Evolutionary conservation across 75 land plant species (phyloP).

Genomic region (Selaginella moellendorffii): DNA sequence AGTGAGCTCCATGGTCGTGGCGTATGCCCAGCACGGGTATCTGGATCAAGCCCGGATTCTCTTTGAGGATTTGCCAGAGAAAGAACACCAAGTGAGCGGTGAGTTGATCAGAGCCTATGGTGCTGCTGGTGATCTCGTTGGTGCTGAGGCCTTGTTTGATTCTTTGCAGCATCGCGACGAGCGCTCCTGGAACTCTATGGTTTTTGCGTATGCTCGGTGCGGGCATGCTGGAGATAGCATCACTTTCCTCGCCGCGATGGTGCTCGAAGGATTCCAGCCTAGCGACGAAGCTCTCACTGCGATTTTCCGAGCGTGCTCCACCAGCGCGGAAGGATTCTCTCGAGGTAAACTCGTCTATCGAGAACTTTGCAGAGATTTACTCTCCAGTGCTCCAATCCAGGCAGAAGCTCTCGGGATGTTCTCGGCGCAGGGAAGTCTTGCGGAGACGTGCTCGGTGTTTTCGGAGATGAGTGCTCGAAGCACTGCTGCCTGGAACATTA

Average conservation of each 20-base stretch:
- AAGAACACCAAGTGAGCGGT: background rate
- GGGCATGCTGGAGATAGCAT: background rate
- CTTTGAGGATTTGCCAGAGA: background rate
- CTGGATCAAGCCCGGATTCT: background rate
- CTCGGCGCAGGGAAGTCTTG: background rate
- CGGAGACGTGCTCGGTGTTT: background rate
- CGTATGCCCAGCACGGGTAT: background rate
- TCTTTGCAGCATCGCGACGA: background rate
- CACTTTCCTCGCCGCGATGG: background rate
- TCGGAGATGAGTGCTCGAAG: background rate
- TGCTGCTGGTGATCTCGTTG: background rate
- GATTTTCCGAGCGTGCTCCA: background rate
- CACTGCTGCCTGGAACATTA: background rate
- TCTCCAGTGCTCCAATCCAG: background rate
- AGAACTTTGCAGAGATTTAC: background rate
- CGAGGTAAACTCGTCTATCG: background rate
- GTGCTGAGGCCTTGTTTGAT: background rate
- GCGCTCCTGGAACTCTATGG: background rate
- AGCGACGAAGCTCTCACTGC: background rate
- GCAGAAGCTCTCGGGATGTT: background rate
- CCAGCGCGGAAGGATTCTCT: background rate
- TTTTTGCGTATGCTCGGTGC: background rate
- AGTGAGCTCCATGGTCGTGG: background rate
- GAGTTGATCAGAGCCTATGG: background rate
- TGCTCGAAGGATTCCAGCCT: background rate